phyloP scores from a whole-genome alignment of 305 asterid genomes.

The Stenogyne calaminthoides region DNA sequence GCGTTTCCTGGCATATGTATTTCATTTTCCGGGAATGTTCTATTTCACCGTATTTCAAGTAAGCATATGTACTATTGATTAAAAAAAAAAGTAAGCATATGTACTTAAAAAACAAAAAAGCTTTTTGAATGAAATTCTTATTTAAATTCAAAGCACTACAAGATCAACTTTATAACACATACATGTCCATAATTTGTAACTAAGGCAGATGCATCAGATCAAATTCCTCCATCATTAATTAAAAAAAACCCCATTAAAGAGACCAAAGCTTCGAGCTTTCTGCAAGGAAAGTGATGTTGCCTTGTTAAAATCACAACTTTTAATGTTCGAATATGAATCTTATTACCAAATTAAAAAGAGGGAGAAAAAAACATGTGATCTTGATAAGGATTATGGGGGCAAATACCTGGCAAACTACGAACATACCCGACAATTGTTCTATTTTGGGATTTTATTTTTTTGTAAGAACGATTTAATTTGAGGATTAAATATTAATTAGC shows the following conservation, averaged over 20 bases:
- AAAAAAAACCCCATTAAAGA: constrained; percentile 33
- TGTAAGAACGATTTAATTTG: background rate
- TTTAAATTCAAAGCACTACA: too few species aligned
- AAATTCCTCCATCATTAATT: background rate
- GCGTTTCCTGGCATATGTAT: too few species aligned
- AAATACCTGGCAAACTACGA: constrained; percentile 31
- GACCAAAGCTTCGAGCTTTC: constrained; percentile 36
- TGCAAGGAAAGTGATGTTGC: constrained; percentile 36
- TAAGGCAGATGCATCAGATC: constrained; percentile 14
- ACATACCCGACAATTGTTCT: constrained; percentile 9
- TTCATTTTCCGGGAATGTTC: too few species aligned
- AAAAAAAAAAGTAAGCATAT: too few species aligned
- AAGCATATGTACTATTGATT: too few species aligned
- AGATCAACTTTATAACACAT: constrained; percentile 20
- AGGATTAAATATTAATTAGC: background rate
- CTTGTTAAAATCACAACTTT: constrained; percentile 17
- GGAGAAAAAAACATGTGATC: constrained; percentile 37
- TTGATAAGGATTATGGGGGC: constrained; percentile 49
- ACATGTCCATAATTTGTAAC: background rate
- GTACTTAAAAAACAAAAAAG: too few species aligned
- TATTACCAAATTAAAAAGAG: constrained; percentile 18
- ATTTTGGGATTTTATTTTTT: background rate
- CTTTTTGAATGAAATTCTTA: too few species aligned
- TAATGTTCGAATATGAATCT: constrained; percentile 26
- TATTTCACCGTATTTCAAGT: too few species aligned